A percentile compares a stretch with the other conserved stretches of the same genome.
Conservation (phyloP, 208 protist genomes). For the Trypanosoma scelopori region DNA sequence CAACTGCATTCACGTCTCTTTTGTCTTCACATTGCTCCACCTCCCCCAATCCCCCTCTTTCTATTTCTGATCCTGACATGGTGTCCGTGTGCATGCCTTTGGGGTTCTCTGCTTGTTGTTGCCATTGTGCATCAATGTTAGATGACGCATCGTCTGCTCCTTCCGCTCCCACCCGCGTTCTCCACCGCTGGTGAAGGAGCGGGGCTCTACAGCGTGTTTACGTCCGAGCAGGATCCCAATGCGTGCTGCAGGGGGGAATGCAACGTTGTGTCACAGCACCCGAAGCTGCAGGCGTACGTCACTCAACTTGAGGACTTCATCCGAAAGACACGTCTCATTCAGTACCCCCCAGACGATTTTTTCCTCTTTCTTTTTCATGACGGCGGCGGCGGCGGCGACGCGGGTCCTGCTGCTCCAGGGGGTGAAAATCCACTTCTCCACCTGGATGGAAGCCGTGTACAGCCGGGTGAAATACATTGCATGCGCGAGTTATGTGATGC, state of each 20-base stretch:
- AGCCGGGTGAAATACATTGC: conserved; percentile 44
- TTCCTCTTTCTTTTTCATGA: conserved; percentile 52
- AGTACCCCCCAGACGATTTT: conserved; percentile 77
- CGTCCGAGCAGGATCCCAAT: not conserved
- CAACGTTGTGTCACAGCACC: conserved; percentile 4
- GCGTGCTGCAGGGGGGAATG: not conserved
- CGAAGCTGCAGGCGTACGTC: conserved; percentile 49
- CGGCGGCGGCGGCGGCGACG: conserved; percentile 8
- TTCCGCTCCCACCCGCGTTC: conserved; percentile 59
- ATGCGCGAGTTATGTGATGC: conserved; percentile 46
- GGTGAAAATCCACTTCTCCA: conserved; percentile 21
- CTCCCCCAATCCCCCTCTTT: too few relatives aligned
- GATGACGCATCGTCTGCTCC: conserved; percentile 56
- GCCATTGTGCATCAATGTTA: not conserved
- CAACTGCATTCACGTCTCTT: too few relatives aligned
- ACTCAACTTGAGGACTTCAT: conserved; percentile 71
- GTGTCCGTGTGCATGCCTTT: not conserved
- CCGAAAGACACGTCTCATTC: conserved; percentile 54
- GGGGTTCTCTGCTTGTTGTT: not conserved
- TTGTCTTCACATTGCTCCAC: too few relatives aligned
- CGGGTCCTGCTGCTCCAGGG: not conserved
- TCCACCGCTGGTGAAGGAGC: conserved; percentile 3
- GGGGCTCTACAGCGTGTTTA: conserved; percentile 37
- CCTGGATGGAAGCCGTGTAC: conserved; percentile 45
- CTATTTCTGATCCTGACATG: too few relatives aligned